Evolutionary conservation across 805 yeast genomes (phyloP).

Genomic region (Suhomyces pyralidae): DNA sequence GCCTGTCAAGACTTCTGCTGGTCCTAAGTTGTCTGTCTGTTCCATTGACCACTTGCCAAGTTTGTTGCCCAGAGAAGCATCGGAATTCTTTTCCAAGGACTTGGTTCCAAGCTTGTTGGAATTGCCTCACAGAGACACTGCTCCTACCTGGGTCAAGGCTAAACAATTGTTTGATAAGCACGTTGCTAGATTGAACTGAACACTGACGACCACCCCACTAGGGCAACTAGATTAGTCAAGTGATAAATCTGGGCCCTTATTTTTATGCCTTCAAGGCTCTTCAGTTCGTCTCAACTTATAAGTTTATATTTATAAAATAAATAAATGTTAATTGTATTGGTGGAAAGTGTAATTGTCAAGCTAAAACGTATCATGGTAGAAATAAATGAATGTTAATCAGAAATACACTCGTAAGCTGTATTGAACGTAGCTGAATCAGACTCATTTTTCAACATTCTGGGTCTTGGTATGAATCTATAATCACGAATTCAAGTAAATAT

Average conservation of each 20-base stretch:
- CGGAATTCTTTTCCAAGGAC: conserved; percentile 86
- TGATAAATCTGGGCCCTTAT: background rate
- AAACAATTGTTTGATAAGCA: conserved; percentile 79
- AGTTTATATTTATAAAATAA: background rate
- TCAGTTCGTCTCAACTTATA: background rate
- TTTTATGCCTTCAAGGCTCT: background rate
- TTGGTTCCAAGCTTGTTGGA: conserved; percentile 85
- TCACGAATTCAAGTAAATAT: too few relatives aligned
- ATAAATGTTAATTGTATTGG: background rate
- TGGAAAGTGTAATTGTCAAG: too few relatives aligned
- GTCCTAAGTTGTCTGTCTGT: conserved; percentile 86
- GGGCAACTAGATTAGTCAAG: too few relatives aligned
- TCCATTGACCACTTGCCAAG: conserved; percentile 97
- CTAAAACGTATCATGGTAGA: too few relatives aligned
- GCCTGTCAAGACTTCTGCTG: conserved; percentile 67
- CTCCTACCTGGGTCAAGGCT: conserved; percentile 93
- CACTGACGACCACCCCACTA: too few relatives aligned
- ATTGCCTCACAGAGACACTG: conserved; percentile 73
- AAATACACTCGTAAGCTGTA: too few relatives aligned
- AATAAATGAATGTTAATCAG: too few relatives aligned
- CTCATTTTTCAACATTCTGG: too few relatives aligned
- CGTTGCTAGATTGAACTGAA: conserved; percentile 58
- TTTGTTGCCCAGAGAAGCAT: conserved; percentile 93
- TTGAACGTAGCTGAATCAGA: too few relatives aligned
- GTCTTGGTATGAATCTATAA: too few relatives aligned